Conservation (phyloP, 352 stramenopile genomes). For the Phytophthora foliorum region DNA sequence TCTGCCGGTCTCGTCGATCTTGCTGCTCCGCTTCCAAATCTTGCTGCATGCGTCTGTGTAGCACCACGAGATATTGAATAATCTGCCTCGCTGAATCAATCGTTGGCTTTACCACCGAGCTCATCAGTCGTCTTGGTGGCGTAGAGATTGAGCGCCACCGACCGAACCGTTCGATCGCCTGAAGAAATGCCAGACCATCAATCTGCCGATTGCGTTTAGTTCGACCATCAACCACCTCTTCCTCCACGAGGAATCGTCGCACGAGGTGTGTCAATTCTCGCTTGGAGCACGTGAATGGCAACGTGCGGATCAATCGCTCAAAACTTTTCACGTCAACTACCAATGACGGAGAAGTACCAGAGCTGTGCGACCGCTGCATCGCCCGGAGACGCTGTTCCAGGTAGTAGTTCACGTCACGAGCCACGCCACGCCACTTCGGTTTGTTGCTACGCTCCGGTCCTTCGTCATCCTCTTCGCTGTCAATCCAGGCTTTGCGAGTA, state of each 20-base stretch:
- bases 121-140: constrained; percentile 17
- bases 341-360: constrained; percentile 1
- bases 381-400: constrained; percentile 44
- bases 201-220: constrained; percentile 14
- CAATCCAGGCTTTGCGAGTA: constrained; percentile 29
- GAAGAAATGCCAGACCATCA: constrained; percentile 50
- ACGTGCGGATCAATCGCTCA: constrained; percentile 45
- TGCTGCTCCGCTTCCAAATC: constrained; percentile 33
- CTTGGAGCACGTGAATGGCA: constrained; percentile 54
- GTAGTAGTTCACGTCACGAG: constrained; percentile 57
- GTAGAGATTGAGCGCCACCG: constrained; percentile 39
- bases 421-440: constrained; percentile 56
- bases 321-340: constrained; percentile 48
- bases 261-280: constrained; percentile 42
- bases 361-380: constrained; percentile 22
- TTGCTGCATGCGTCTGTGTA: constrained; percentile 29
- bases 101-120: constrained; percentile 37
- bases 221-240: constrained; percentile 1
- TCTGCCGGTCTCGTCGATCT: constrained; percentile 12
- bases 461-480: constrained; percentile 38
- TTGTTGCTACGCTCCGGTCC: background rate
- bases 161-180: constrained; percentile 47
- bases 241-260: constrained; percentile 24
- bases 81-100: constrained; percentile 43
- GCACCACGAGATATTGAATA: constrained; percentile 62